Percentiles rank a stretch among this genome's conserved stretches.
Evolutionary conservation across 1,284 basidiomycete genomes (phyloP).

Genomic region (Cerioporus squamosus): DNA sequence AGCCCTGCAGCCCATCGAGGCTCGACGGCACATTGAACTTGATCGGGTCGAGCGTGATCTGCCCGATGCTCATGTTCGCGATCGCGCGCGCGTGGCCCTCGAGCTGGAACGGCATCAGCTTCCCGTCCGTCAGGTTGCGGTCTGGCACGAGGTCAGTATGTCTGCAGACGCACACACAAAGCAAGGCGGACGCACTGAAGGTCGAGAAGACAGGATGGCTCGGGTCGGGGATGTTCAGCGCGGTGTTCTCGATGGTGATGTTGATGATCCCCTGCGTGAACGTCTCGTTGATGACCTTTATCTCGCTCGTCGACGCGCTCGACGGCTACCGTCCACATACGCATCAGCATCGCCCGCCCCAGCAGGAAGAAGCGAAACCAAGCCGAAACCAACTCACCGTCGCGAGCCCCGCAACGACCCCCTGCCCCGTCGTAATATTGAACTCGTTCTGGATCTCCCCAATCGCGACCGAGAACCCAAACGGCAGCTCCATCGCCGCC

Average conservation of each 20-base stretch:
- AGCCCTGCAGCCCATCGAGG: conserved; percentile 65
- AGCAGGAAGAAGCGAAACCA: no score
- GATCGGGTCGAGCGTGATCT: conserved; percentile 74
- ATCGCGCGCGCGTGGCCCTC: conserved; percentile 68
- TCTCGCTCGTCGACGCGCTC: conserved; percentile 61
- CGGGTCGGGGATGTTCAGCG: conserved; percentile 52
- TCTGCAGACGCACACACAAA: no score
- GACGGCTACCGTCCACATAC: conserved; percentile 39
- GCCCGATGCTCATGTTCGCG: conserved; percentile 70
- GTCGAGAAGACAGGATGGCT: conserved; percentile 57
- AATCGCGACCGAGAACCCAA: conserved; percentile 76
- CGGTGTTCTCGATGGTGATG: conserved; percentile 64
- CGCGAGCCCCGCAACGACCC: conserved; percentile 55
- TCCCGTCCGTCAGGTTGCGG: conserved; percentile 52
- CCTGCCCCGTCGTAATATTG: conserved; percentile 58
- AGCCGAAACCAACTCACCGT: conserved; percentile 39
- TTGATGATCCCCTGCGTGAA: conserved; percentile 72
- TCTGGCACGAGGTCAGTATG: conserved; percentile 38
- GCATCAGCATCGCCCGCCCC: conserved; percentile 32
- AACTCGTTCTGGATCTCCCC: conserved; percentile 70
- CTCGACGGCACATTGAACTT: conserved; percentile 75
- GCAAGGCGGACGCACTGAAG: conserved; percentile 51
- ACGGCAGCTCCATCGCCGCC: conserved; percentile 67
- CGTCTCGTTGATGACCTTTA: conserved; percentile 53
- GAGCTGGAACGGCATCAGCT: conserved; percentile 57